Evolutionary conservation across 2,329 filamentous ascomycete species (phyloP), one percentile per base, ranked within the genome.

Genomic region (Exophiala bonariae): DNA sequence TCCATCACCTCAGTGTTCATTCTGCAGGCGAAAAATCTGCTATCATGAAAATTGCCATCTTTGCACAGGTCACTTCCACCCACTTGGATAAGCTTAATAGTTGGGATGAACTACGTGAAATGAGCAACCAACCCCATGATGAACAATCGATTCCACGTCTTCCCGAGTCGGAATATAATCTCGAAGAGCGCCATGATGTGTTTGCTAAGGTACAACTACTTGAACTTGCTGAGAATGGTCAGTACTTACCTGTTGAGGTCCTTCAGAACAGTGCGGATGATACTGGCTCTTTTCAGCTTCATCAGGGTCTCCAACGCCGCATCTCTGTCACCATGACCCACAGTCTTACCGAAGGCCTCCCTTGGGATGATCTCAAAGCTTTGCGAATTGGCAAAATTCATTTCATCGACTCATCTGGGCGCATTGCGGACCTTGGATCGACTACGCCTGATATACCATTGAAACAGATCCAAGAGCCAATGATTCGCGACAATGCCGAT

Each of bases 31-130:
- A 89, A 1, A 81, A 80, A 17, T 85, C 86, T 37, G 83, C 89
- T 1, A 86, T 83, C 18, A 70, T 99, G 44, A 82, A 93, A 44
- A 87, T 96, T 7, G 89, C 90, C 39, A 87, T 99, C 51, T 97
- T 96, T 65, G 91, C 93, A 14, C 86, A 86, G 62, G 89, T 96
- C 28, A 93, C 89, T 1, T 75, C 85, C 0, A 96, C 96, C 85
- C 93, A 99, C 69, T 79, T 99, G 17, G 93, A 99, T 67, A 97
- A 96, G 72, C 78, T 99, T 41, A 80, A 96, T 10, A 99, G 93
- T 70, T 99, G 93, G 93, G 93, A 99, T 64, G 93, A 97, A 61
- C 96, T 99, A 85, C 84, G 92, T 49, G 92, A 99, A 66, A 76
- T 79, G 18, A 76, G 77, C 2, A 75, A 77, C 38, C 69, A 70